phyloP scores from a whole-genome alignment of 139 green algal genomes.

The Chlamydomonas urium region DNA sequence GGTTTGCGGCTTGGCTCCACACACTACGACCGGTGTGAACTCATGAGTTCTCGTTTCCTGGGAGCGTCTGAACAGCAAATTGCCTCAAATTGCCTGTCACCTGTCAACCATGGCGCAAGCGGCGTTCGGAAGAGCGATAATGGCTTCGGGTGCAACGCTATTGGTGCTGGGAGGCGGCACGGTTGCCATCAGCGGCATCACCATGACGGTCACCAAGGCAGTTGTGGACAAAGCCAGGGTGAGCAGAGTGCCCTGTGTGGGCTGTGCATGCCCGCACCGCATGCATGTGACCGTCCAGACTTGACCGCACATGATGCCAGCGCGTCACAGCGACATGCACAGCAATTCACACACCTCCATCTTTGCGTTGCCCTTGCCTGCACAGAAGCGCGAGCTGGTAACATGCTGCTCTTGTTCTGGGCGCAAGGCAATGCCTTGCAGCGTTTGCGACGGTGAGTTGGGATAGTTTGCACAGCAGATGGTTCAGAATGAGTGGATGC shows the following conservation, averaged over 20 bases:
- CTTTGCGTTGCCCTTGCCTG: no score
- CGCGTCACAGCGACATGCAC: no score
- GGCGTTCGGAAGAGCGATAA: slow-evolving; percentile 33
- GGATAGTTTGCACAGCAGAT: neutral
- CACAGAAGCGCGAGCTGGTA: slow-evolving; percentile 21
- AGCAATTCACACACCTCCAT: no score
- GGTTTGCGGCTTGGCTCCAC: no score
- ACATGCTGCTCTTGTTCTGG: slow-evolving; percentile 24
- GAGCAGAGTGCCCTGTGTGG: no score
- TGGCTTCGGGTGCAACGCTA: slow-evolving; percentile 43
- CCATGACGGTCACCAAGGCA: slow-evolving; percentile 32
- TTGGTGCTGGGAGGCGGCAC: slow-evolving; percentile 33
- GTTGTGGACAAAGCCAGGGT: slow-evolving; percentile 38
- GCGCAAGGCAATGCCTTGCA: slow-evolving; percentile 24
- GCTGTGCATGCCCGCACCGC: no score
- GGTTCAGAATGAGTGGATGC: no score
- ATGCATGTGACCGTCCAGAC: no score
- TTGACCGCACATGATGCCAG: no score
- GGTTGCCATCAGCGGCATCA: slow-evolving; percentile 30
- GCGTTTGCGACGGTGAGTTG: slow-evolving; percentile 42
- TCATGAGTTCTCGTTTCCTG: no score
- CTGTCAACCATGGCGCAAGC: slow-evolving; percentile 22
- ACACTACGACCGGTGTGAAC: no score
- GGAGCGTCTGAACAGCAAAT: neutral
- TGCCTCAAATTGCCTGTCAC: neutral